phyloP scores from a whole-genome alignment of 352 stramenopile species.

The Pythium scleroteichum region DNA sequence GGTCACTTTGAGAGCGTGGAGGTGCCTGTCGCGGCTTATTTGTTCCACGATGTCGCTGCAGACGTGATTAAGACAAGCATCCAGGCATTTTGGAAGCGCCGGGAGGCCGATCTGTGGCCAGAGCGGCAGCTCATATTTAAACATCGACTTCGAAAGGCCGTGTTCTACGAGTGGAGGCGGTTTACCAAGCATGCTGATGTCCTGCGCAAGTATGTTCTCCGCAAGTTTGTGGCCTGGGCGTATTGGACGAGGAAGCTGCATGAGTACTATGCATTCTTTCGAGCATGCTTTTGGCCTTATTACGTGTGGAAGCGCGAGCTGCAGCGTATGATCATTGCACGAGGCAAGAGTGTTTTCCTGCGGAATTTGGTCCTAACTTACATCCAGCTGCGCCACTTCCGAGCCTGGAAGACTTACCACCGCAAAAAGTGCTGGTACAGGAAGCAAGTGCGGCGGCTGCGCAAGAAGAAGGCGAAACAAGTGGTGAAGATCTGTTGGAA shows the following conservation, averaged over 20 bases:
- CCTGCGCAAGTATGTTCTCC: slow-evolving; percentile 31
- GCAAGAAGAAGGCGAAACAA: slow-evolving; percentile 12
- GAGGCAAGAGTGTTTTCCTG: slow-evolving; percentile 42
- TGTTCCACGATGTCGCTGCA: slow-evolving; percentile 40
- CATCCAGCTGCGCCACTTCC: slow-evolving; percentile 37
- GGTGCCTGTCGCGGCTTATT: slow-evolving; percentile 28
- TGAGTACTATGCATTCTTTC: slow-evolving; percentile 37
- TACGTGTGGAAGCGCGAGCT: slow-evolving; percentile 58
- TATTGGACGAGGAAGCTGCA: slow-evolving; percentile 21
- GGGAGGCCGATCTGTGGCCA: slow-evolving; percentile 28
- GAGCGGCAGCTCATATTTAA: slow-evolving; percentile 38
- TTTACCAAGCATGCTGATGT: slow-evolving; percentile 29
- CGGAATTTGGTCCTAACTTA: slow-evolving; percentile 36
- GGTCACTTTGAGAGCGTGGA: slow-evolving; percentile 59
- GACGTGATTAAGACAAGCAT: slow-evolving; percentile 35
- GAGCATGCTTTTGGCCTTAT: slow-evolving; percentile 53
- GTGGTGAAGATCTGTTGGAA: slow-evolving; percentile 21
- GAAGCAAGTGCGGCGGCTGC: slow-evolving; percentile 14
- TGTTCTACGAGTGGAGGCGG: slow-evolving; percentile 32
- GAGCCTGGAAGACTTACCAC: slow-evolving; percentile 32
- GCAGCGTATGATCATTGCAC: slow-evolving; percentile 37
- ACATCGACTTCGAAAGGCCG: slow-evolving; percentile 33
- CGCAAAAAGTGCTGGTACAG: slow-evolving; percentile 16
- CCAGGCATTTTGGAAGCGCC: slow-evolving; percentile 22
- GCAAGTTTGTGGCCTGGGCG: slow-evolving; percentile 45